These are phyloP conservation scores for Penicillium salamii DNA, from an alignment of 495 filamentous ascomycete species.

Conservation along the genomic window DNA sequence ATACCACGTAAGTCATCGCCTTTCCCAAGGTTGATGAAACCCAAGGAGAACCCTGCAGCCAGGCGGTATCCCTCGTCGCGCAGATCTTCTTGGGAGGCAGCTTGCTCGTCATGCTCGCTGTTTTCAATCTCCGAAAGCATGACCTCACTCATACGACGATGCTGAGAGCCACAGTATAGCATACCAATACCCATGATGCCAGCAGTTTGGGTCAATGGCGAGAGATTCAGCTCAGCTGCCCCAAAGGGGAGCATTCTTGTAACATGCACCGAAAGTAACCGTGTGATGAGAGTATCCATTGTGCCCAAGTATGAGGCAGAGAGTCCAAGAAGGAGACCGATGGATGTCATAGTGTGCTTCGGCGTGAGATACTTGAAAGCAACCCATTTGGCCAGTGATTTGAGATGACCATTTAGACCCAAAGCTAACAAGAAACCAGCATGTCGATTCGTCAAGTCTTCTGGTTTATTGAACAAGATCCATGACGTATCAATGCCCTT, in stretches of 20 bases:
- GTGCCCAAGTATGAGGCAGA: constrained; percentile 92
- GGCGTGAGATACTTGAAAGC: constrained; percentile 98
- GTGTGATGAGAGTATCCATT: constrained; percentile 92
- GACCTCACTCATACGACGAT: constrained; percentile 96
- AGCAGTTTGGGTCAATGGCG: constrained; percentile 89
- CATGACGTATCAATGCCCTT: constrained; percentile 96
- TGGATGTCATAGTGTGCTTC: constrained; percentile 98
- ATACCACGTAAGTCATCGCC: constrained; percentile 84
- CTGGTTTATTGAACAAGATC: constrained; percentile 97
- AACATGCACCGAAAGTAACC: constrained; percentile 95
- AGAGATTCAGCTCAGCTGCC: constrained; percentile 90
- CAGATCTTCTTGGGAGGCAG: constrained; percentile 60
- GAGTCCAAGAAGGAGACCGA: constrained; percentile 86
- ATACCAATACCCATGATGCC: constrained; percentile 97
- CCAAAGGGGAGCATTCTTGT: constrained; percentile 89
- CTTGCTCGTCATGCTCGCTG: constrained; percentile 68
- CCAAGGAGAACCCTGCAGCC: constrained; percentile 89
- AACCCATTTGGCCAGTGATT: constrained; percentile 92
- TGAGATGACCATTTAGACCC: constrained; percentile 94
- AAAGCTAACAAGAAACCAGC: constrained; percentile 89
- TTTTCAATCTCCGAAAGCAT: constrained; percentile 97
- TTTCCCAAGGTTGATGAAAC: constrained; percentile 91
- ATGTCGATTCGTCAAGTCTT: constrained; percentile 87
- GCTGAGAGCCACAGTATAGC: constrained; percentile 91
- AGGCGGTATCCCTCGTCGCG: constrained; percentile 93